phyloP scores from a whole-genome alignment of 2,329 filamentous ascomycete species.

The Leptodontidium sp. region DNA sequence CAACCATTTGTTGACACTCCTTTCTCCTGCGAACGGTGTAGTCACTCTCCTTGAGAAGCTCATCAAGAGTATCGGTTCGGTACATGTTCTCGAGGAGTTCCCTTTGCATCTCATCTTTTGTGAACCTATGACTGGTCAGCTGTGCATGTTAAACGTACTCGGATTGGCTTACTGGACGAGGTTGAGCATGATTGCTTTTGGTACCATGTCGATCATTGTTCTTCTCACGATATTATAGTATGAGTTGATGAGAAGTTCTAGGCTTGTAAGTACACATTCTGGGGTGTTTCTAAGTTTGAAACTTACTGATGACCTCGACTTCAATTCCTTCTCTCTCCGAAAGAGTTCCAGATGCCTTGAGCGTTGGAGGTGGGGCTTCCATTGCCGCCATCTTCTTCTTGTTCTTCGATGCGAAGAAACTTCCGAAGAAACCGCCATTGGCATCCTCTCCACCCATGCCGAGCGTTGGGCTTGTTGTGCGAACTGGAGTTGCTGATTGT shows the following conservation, averaged over 20 bases:
- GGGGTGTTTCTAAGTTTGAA: not conserved
- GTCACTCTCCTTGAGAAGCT: constrained; percentile 96
- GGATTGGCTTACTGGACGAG: constrained; percentile 81
- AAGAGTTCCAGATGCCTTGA: constrained; percentile 93
- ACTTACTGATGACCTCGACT: constrained; percentile 96
- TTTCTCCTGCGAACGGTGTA: constrained; percentile 95
- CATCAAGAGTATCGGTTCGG: constrained; percentile 86
- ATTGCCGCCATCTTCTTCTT: constrained; percentile 99
- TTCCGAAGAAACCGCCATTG: constrained; percentile 92
- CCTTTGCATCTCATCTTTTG: constrained; percentile 98
- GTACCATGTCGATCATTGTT: constrained; percentile 99
- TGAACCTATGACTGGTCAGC: constrained; percentile 66
- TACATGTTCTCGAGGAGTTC: constrained; percentile 99
- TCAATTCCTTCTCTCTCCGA: constrained; percentile 95
- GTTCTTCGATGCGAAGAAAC: constrained; percentile 98
- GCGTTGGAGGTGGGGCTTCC: constrained; percentile 90
- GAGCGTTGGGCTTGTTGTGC: constrained; percentile 77
- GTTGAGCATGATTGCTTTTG: constrained; percentile 98
- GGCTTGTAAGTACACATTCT: constrained; percentile 32
- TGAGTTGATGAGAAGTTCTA: constrained; percentile 92
- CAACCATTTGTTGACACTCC: constrained; percentile 99
- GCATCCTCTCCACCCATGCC: constrained; percentile 58
- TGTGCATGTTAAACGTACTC: not conserved
- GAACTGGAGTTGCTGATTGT: constrained; percentile 66
- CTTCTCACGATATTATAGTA: constrained; percentile 99